Evolutionary conservation across 495 filamentous ascomycete species (phyloP), one percentile per base, ranked within the genome.

Genomic region (Cetradonia linearis): DNA sequence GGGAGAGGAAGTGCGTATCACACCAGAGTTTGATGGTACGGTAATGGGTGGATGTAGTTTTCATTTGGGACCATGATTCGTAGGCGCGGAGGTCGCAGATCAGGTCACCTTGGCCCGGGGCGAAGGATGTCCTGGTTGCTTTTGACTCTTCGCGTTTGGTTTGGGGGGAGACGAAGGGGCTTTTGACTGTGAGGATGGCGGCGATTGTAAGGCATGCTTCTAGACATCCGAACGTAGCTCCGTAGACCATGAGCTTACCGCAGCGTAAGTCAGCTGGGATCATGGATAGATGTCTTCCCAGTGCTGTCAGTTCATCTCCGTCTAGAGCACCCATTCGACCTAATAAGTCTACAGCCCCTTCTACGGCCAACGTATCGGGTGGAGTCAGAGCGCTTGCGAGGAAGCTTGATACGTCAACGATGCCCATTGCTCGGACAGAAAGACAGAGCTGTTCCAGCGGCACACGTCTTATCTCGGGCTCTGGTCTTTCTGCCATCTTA

Each of bases 171-270:
- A 95, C 71, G 70, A 98, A 97, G 1, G 94, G 93, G 59, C 81
- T 86, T 62, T 83, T 85, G 36, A 87, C 82, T 42, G 89, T 95
- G 7, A 97, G 77, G 49, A 96, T 93, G 23, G 89, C 85, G 1
- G 93, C 86, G 63, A 98, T 91, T n/a, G 86, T 89, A 58, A 97
- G 77, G 63, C 85, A 88, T 47, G 91, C 79, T 65, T 95, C 88
- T 18, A 97, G 83, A 65, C 90, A 95, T 23, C 87, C 86, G 67
- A 98, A 97, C 47, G 90, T 66, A 2, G 89, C 86, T 18, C 93
- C 94, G 65, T 94, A 95, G 18, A 98, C 89, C 82, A 98, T 87
- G 9, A 98, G 81, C 71, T 98, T 98, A 23, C 86, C 87, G 70
- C 89, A 95, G 13, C 94, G 83, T 30, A 98, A 76, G 63, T 98